Evolutionary conservation across 2,329 filamentous ascomycete species (phyloP).

Genomic region (Neonectria coccinea): DNA sequence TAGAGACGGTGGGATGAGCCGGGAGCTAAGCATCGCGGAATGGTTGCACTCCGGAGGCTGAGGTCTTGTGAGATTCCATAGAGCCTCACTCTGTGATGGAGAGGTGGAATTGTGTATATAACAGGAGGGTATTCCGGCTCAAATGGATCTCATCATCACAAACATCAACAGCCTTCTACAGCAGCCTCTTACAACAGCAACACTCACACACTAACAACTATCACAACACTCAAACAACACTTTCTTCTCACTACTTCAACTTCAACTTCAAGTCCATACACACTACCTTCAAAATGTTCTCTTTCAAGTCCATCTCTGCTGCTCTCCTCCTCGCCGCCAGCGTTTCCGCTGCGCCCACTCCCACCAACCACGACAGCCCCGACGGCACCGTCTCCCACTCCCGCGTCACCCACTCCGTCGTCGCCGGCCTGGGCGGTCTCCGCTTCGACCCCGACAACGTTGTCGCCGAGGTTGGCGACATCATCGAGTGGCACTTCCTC

Average conservation of each 20-base stretch:
- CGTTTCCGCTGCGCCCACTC: slow-evolving; percentile 50
- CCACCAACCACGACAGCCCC: slow-evolving; percentile 42
- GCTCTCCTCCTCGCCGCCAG: slow-evolving; percentile 46
- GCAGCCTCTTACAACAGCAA: background rate
- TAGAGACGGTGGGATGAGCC: slow-evolving; percentile 19
- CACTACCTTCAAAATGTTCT: slow-evolving; percentile 47
- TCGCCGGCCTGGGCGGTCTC: slow-evolving; percentile 59
- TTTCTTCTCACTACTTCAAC: slow-evolving; percentile 1
- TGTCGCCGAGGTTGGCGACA: slow-evolving; percentile 60
- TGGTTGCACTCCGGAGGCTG: slow-evolving; percentile 13
- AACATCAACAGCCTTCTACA: slow-evolving; percentile 22
- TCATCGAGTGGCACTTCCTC: slow-evolving; percentile 67
- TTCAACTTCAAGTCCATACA: background rate
- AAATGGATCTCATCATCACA: slow-evolving; percentile 28
- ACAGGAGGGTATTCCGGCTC: slow-evolving; percentile 26
- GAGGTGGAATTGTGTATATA: slow-evolving; percentile 40
- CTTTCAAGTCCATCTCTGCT: slow-evolving; percentile 45
- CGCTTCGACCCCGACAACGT: slow-evolving; percentile 64
- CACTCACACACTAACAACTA: no score
- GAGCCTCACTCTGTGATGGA: slow-evolving; percentile 3
- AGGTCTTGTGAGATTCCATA: slow-evolving; percentile 6
- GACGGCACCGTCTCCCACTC: slow-evolving; percentile 52
- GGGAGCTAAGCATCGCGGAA: slow-evolving; percentile 5
- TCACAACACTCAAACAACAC: slow-evolving; percentile 13
- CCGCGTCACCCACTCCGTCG: slow-evolving; percentile 59